These are phyloP conservation scores for Phytophthora nicotianae DNA, from an alignment of 352 stramenopile genomes.

Conservation along the genomic window DNA sequence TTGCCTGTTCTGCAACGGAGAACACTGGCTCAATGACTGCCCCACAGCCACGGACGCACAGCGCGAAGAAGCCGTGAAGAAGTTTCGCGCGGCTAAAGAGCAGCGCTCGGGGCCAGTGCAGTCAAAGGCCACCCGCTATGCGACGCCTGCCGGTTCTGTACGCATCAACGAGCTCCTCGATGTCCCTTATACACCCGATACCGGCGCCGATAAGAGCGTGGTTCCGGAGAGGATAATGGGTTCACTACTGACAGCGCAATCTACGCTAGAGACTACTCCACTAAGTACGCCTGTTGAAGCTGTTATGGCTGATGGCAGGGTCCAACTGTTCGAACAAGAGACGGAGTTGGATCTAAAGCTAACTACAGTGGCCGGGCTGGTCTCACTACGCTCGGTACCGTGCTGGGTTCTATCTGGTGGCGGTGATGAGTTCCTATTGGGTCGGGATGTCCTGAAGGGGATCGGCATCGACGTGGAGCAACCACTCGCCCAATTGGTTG, in stretches of 20 bases:
- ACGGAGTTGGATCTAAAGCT: not conserved
- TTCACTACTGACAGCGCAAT: not conserved
- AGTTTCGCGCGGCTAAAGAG: conserved; percentile 11
- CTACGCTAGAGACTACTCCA: not conserved
- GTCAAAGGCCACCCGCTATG: conserved; percentile 3
- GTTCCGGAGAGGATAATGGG: conserved; percentile 2
- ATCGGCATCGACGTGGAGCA: no score
- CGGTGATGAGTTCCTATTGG: no score
- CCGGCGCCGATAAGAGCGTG: conserved; percentile 1
- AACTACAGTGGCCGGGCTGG: no score
- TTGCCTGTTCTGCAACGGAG: conserved; percentile 9
- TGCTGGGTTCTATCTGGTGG: no score
- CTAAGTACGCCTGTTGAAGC: conserved; percentile 3
- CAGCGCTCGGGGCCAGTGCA: not conserved
- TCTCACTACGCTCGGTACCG: no score
- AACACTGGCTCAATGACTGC: conserved; percentile 12
- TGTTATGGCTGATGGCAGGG: conserved; percentile 9
- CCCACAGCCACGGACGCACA: conserved; percentile 7
- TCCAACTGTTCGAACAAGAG: conserved; percentile 4
- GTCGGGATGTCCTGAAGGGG: no score
- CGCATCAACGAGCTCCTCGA: conserved; percentile 10
- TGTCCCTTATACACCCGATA: not conserved
- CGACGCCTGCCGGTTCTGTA: not conserved
- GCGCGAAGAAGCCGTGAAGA: not conserved
- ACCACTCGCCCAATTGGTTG: conserved; percentile 7